These are phyloP conservation scores for Lyophyllum atratum DNA, from an alignment of 768 basidiomycete species.

Conservation along the genomic window DNA sequence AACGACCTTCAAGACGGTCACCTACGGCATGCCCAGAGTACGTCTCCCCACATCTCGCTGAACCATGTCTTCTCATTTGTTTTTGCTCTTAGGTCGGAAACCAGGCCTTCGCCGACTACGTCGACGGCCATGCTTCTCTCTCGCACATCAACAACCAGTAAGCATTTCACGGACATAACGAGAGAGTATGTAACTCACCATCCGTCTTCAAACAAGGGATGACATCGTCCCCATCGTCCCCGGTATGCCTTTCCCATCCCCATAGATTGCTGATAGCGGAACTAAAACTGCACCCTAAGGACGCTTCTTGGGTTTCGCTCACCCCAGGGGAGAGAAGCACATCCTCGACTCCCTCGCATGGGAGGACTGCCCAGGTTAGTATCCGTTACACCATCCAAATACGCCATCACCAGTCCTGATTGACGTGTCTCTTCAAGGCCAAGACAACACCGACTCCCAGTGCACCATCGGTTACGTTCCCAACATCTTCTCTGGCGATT, in stretches of 20 bases:
- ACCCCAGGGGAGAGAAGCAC: conserved; percentile 33
- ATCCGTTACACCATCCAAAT: background rate
- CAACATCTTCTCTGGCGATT: conserved; percentile 15
- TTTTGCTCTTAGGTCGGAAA: conserved; percentile 43
- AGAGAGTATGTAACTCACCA: background rate
- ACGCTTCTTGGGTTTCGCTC: conserved; percentile 36
- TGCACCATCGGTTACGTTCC: conserved; percentile 21
- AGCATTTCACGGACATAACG: background rate
- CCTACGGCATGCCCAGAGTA: conserved; percentile 22
- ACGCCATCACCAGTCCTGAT: background rate
- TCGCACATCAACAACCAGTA: conserved; percentile 52
- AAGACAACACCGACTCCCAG: conserved; percentile 21
- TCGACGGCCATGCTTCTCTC: conserved; percentile 41
- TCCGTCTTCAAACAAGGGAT: conserved; percentile 11
- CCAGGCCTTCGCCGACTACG: conserved; percentile 54
- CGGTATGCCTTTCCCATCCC: conserved; percentile 11
- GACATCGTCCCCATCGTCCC: conserved; percentile 34
- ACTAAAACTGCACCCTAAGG: conserved; percentile 12
- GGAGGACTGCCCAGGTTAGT: conserved; percentile 20
- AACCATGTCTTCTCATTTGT: background rate
- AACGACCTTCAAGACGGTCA: conserved; percentile 17
- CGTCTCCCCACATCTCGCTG: background rate
- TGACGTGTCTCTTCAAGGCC: conserved; percentile 6
- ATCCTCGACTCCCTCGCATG: conserved; percentile 18
- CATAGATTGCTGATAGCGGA: background rate